Base-by-base conservation (phyloP, 2,329 filamentous ascomycete genomes). In the Alternaria rosae region DNA sequence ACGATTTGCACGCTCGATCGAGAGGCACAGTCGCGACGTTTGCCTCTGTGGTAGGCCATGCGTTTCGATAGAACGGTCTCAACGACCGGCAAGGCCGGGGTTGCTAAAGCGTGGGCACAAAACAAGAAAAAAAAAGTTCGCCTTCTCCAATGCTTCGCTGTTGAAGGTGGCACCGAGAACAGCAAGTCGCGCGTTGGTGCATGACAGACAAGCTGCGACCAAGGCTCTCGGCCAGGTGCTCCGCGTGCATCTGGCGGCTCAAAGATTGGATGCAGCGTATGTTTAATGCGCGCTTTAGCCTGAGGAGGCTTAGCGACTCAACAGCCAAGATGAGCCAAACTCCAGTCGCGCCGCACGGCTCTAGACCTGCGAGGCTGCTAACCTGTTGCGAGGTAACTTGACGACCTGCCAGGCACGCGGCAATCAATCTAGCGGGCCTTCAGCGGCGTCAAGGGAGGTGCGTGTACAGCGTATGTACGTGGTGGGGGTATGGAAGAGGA, bases 201-300 rank as follows among this genome's bases (percentile, higher is more conserved):
- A 68, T 63, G 50, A 62, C 42, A 61, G 54, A 65, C 63, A 66
- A 64, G 63, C 63, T 52, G 38, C 50, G 43, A 44, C 52, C 59
- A 65, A 67, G 62, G 54, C 62, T 65, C 64, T 64, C 68, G 68
- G 66, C 65, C 65, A 68, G 66, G 50, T 53, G 48, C 68, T 67
- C 68, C 68, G 64, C 61, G 57, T 64, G 56, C 38, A 56, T 52
- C 23, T 25, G 47, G 47, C 58, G 28, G 54, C 23, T 15, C 54
- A 53, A 26, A 54, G 48, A 61, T 32, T 61, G 54, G 54, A 52
- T 26, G 26, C n/a, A 21, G 35, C 25, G 15, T 15, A 43, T 35
- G 45, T n/a, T 56, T 50, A 38, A 59, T 61, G 65, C 50, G 51
- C 30, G 58, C 52, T 62, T 63, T 61, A 67, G 63, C 64, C 54